Percentiles rank a stretch among this genome's conserved stretches.
These are phyloP conservation scores for Ilyonectria robusta DNA, from an alignment of 2,329 filamentous ascomycete species.

Conservation along the genomic window DNA sequence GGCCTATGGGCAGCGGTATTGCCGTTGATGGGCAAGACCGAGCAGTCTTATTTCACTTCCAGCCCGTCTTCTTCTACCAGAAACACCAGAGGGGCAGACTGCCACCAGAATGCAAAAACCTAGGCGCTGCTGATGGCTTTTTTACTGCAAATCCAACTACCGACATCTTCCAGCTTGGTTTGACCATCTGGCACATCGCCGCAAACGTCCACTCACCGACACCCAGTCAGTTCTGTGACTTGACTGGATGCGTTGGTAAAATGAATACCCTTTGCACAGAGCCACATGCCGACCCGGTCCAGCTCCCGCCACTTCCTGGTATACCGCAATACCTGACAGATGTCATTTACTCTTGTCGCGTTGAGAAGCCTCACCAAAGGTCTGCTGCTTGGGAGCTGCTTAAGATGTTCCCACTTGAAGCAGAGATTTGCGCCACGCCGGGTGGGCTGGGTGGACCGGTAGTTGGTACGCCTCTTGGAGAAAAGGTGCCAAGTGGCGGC, in stretches of 20 bases:
- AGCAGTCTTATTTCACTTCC: not conserved
- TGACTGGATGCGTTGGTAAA: not conserved
- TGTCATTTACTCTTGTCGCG: not conserved
- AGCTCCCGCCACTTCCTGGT: not conserved
- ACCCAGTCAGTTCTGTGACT: not conserved
- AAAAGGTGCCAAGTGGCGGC: not conserved
- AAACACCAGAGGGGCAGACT: not conserved
- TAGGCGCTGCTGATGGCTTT: not conserved
- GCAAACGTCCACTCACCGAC: not conserved
- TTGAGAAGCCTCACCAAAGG: not conserved
- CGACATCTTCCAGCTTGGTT: not conserved
- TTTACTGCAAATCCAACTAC: not conserved
- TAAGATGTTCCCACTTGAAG: not conserved
- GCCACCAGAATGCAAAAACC: not conserved
- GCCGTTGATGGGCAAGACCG: not conserved
- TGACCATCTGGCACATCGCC: not conserved
- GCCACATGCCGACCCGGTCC: not conserved
- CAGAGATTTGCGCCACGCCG: not conserved
- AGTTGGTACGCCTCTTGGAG: not conserved
- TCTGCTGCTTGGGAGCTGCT: not conserved
- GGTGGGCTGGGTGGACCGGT: not conserved
- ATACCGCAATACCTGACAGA: not conserved
- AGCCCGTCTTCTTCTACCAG: not conserved
- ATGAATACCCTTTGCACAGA: not conserved
- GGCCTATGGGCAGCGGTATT: not conserved